These are phyloP conservation scores for Mrakia frigida DNA, from an alignment of 768 basidiomycete species.

Conservation along the genomic window DNA sequence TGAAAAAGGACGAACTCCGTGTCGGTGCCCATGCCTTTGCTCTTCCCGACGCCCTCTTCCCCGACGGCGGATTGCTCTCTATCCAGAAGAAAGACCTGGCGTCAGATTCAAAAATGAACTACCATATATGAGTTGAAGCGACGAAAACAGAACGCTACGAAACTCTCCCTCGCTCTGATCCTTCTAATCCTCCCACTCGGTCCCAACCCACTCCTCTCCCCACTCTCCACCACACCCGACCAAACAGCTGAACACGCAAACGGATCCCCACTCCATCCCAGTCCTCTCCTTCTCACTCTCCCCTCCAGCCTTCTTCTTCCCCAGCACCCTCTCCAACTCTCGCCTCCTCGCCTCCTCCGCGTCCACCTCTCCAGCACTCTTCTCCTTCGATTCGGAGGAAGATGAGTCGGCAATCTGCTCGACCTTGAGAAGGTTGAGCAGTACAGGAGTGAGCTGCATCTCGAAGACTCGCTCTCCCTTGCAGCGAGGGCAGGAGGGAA, in stretches of 20 bases:
- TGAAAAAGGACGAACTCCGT: too few relatives aligned
- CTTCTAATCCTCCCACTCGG: slow-evolving; percentile 66
- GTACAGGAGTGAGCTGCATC: slow-evolving; percentile 88
- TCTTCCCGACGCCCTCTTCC: too few relatives aligned
- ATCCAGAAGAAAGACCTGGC: too few relatives aligned
- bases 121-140: too few relatives aligned
- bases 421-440: slow-evolving; percentile 67
- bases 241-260: slow-evolving; percentile 80
- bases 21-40: too few relatives aligned
- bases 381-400: slow-evolving; percentile 9
- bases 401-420: slow-evolving; percentile 32
- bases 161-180: not conserved
- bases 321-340: slow-evolving; percentile 51
- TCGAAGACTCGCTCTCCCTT: slow-evolving; percentile 70
- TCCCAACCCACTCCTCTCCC: slow-evolving; percentile 68
- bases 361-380: slow-evolving; percentile 40
- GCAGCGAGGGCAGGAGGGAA: slow-evolving; percentile 67
- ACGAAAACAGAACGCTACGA: too few relatives aligned
- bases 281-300: slow-evolving; percentile 50
- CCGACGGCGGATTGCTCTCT: too few relatives aligned
- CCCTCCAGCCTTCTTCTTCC: slow-evolving; percentile 18
- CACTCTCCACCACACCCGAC: slow-evolving; percentile 65
- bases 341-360: slow-evolving; percentile 67
- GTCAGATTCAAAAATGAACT: too few relatives aligned
- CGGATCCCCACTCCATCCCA: slow-evolving; percentile 94